These are phyloP conservation scores for Cucumis hystrix DNA, from an alignment of 306 rosid species.

Conservation along the genomic window DNA sequence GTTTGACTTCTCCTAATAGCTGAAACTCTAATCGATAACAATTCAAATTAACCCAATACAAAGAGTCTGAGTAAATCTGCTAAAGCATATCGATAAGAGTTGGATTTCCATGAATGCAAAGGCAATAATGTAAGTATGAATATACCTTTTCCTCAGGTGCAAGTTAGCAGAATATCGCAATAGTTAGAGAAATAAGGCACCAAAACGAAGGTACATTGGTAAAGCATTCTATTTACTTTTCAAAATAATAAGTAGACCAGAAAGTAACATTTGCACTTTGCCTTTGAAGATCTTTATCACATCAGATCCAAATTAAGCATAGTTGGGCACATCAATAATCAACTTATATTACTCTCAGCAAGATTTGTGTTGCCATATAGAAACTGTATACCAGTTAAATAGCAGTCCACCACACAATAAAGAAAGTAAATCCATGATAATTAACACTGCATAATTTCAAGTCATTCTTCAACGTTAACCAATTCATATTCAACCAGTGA, in stretches of 20 bases:
- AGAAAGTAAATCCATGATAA: slow-evolving; percentile 6
- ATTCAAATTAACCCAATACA: no score
- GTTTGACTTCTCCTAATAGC: no score
- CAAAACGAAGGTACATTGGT: neutral
- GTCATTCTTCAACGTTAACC: slow-evolving; percentile 57
- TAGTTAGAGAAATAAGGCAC: neutral
- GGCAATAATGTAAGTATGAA: neutral
- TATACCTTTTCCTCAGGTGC: neutral
- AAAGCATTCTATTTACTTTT: slow-evolving; percentile 1
- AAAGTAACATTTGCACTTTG: neutral
- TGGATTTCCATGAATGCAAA: neutral
- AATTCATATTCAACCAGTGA: slow-evolving; percentile 77
- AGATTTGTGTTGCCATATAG: slow-evolving; percentile 24
- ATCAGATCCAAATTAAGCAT: neutral
- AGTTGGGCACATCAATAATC: neutral
- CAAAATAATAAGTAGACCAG: neutral
- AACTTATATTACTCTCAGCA: slow-evolving; percentile 15
- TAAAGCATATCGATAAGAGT: neutral
- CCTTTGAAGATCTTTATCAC: neutral
- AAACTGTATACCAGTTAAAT: slow-evolving; percentile 24
- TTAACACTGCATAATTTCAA: neutral
- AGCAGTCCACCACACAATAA: slow-evolving; percentile 10
- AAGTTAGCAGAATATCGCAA: neutral
- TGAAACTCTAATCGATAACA: no score
- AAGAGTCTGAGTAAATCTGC: neutral